Evolutionary conservation across 768 basidiomycete genomes (phyloP).

Genomic region (Tricholoma matsutake): DNA sequence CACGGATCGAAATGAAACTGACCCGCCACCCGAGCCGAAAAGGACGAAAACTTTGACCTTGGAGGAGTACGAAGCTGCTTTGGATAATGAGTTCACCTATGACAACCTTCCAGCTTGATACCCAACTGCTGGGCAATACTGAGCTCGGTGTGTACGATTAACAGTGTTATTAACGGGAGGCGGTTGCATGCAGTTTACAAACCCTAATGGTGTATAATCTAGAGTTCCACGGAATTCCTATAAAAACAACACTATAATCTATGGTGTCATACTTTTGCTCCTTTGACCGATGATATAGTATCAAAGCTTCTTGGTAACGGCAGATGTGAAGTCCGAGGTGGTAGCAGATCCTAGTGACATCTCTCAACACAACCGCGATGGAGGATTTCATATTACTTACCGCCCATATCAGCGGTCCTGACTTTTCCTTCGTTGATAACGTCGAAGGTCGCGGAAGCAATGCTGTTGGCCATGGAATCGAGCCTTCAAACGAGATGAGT

Average conservation of each 20-base stretch:
- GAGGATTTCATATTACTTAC: constrained; percentile 42
- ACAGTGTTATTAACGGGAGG: background rate
- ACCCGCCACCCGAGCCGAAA: constrained; percentile 33
- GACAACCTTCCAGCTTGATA: constrained; percentile 25
- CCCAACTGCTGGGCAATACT: constrained; percentile 6
- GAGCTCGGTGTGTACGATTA: background rate
- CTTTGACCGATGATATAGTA: background rate
- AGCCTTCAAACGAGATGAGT: constrained; percentile 51
- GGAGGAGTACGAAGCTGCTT: constrained; percentile 51
- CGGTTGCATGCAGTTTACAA: constrained; percentile 7
- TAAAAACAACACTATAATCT: background rate
- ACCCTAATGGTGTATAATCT: constrained; percentile 14
- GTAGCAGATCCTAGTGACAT: constrained; percentile 66
- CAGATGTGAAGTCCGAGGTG: constrained; percentile 93
- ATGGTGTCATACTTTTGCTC: background rate
- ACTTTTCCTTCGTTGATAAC: constrained; percentile 88
- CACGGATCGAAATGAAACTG: constrained; percentile 15
- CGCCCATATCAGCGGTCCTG: constrained; percentile 93
- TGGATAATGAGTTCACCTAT: constrained; percentile 47
- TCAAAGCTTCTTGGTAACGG: constrained; percentile 80
- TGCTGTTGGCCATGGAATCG: constrained; percentile 89
- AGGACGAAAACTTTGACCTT: constrained; percentile 35
- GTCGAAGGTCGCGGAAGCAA: constrained; percentile 89
- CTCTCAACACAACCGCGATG: constrained; percentile 2
- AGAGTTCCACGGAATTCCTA: constrained; percentile 14